Evolutionary conservation across 1,284 basidiomycete genomes (phyloP).

Genomic region (Pseudozyma flocculosa): DNA sequence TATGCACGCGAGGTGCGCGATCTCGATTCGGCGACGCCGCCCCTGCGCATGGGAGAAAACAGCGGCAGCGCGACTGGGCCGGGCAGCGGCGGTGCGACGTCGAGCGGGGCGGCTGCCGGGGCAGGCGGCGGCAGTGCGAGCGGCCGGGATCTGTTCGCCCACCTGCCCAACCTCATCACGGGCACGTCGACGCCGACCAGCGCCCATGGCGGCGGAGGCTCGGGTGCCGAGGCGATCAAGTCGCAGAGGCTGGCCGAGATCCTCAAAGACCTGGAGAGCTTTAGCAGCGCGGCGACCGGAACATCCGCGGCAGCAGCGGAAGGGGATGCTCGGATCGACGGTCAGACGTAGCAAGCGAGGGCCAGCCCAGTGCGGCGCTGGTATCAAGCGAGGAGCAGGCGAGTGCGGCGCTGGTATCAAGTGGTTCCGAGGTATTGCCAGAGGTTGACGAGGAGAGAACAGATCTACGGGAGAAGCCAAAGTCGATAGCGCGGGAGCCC

Average conservation of each 20-base stretch:
- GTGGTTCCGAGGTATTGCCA: too few species aligned
- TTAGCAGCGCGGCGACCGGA: slow-evolving; percentile 1
- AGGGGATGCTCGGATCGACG: slow-evolving; percentile 12
- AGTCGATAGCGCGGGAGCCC: too few species aligned
- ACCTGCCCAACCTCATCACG: slow-evolving; percentile 19
- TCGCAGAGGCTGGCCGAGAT: slow-evolving; percentile 25
- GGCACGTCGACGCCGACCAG: slow-evolving; percentile 2
- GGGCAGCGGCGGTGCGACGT: too few species aligned
- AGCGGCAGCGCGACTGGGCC: too few species aligned
- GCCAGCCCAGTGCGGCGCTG: too few species aligned
- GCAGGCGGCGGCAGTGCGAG: too few species aligned
- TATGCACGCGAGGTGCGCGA: slow-evolving; percentile 61
- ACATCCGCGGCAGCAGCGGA: too few species aligned
- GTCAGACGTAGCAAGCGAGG: too few species aligned
- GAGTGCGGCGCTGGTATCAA: too few species aligned
- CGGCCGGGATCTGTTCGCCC: slow-evolving; percentile 20
- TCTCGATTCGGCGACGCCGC: slow-evolving; percentile 22
- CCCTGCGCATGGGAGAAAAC: slow-evolving; percentile 3
- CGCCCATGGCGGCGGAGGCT: slow-evolving; percentile 7
- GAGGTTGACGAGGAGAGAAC: too few species aligned
- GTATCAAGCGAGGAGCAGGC: too few species aligned
- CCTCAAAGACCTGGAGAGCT: slow-evolving; percentile 22
- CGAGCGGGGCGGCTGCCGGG: slow-evolving; percentile 2
- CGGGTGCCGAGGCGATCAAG: slow-evolving; percentile 1
- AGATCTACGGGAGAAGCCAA: too few species aligned